phyloP scores from a whole-genome alignment of 495 filamentous ascomycete genomes.

The Neurospora tetrasperma region DNA sequence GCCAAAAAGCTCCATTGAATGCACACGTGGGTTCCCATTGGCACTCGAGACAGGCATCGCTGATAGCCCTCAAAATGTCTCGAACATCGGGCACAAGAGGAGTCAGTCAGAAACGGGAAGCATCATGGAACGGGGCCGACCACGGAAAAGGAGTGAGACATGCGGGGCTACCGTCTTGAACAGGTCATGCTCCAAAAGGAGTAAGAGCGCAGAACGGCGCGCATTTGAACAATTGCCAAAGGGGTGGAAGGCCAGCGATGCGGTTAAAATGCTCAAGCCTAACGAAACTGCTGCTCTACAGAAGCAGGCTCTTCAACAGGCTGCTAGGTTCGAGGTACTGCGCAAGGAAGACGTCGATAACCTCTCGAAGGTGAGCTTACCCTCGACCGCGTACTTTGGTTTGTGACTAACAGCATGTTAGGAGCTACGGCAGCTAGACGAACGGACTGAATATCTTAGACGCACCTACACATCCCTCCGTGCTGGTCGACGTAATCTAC shows the following conservation, averaged over 20 bases:
- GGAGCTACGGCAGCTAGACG: conserved; percentile 61
- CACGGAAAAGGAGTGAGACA: conserved; percentile 36
- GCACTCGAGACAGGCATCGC: conserved; percentile 25
- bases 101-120: conserved; percentile 47
- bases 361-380: conserved; percentile 44
- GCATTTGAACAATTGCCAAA: conserved; percentile 47
- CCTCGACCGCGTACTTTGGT: neutral
- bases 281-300: conserved; percentile 44
- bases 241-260: conserved; percentile 46
- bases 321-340: conserved; percentile 57
- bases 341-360: conserved; percentile 53
- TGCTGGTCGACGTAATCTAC: conserved; percentile 55
- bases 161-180: conserved; percentile 22
- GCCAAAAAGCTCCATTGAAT: conserved; percentile 5
- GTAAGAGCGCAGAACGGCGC: conserved; percentile 35
- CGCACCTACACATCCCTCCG: conserved; percentile 59
- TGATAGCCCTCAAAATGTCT: conserved; percentile 21
- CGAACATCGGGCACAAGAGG: conserved; percentile 25
- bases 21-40: conserved; percentile 8
- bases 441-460: conserved; percentile 60
- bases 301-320: conserved; percentile 54
- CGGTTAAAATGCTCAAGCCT: conserved; percentile 33
- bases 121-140: conserved; percentile 50
- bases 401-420: conserved; percentile 10
- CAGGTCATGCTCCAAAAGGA: conserved; percentile 27